Percentiles rank a stretch among this genome's conserved stretches.
These are phyloP conservation scores for Lachnellula hyalina DNA, from an alignment of 2,329 filamentous ascomycete genomes.

Conservation along the genomic window DNA sequence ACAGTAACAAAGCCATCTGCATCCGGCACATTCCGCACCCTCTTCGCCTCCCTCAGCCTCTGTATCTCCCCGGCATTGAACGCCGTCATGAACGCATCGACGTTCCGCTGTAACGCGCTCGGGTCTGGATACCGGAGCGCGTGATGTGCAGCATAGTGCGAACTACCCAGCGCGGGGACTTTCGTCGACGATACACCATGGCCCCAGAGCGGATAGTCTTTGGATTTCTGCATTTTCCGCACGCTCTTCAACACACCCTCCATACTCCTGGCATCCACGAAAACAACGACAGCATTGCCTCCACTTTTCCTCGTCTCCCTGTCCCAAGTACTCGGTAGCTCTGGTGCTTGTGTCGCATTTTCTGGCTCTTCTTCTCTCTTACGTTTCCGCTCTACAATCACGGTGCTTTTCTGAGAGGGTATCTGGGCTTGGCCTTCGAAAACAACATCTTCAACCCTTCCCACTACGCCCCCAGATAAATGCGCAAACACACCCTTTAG, in stretches of 20 bases:
- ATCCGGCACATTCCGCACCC: slow-evolving; percentile 73
- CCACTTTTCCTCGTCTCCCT: slow-evolving; percentile 66
- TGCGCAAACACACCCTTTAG: slow-evolving; percentile 70
- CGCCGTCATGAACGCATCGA: slow-evolving; percentile 82
- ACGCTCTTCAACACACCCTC: slow-evolving; percentile 72
- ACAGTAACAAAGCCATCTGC: slow-evolving; percentile 96
- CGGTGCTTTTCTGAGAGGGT: neutral
- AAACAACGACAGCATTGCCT: slow-evolving; percentile 71
- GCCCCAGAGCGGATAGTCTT: slow-evolving; percentile 64
- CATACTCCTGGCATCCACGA: slow-evolving; percentile 78
- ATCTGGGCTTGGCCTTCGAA: slow-evolving; percentile 61
- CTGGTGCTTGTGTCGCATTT: slow-evolving; percentile 50
- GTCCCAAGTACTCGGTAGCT: slow-evolving; percentile 69
- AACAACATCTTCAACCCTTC: slow-evolving; percentile 68
- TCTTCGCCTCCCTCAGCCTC: slow-evolving; percentile 55
- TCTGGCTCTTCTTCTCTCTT: slow-evolving; percentile 52
- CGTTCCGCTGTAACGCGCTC: slow-evolving; percentile 59
- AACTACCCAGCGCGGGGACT: slow-evolving; percentile 50
- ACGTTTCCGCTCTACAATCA: slow-evolving; percentile 28
- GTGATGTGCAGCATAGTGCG: slow-evolving; percentile 59
- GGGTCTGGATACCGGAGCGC: slow-evolving; percentile 66
- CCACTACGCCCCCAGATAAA: slow-evolving; percentile 65
- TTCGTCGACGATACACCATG: slow-evolving; percentile 52
- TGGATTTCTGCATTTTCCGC: slow-evolving; percentile 53
- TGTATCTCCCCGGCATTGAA: slow-evolving; percentile 68